A percentile compares a stretch with the other conserved stretches of the same genome.
phyloP scores from a whole-genome alignment of 805 yeast genomes.

The Wickerhamiella cacticola region DNA sequence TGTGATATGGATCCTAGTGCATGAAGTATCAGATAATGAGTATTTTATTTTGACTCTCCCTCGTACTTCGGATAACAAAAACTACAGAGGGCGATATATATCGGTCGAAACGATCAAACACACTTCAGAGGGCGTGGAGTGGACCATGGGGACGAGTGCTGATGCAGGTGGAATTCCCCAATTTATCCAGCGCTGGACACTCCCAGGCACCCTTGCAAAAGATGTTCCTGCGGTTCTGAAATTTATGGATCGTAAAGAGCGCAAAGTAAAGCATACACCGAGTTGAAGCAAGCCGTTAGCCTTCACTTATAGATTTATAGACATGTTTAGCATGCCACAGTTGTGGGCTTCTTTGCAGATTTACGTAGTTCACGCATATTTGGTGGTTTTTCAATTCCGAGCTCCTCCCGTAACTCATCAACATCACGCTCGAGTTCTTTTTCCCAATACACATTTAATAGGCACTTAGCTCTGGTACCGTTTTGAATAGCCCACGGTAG shows the following conservation, averaged over 20 bases:
- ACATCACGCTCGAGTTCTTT: slow-evolving; percentile 60
- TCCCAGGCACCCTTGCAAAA: slow-evolving; percentile 27
- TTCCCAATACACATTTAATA: slow-evolving; percentile 91
- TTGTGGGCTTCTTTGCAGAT: not conserved
- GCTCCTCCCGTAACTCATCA: slow-evolving; percentile 52
- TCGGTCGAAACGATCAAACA: slow-evolving; percentile 29
- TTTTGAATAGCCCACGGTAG: slow-evolving; percentile 78
- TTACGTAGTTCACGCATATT: slow-evolving; percentile 59
- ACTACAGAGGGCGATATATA: slow-evolving; percentile 27
- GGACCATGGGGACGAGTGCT: slow-evolving; percentile 33
- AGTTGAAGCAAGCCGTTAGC: not conserved
- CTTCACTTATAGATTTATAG: too few relatives aligned
- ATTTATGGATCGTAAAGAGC: slow-evolving; percentile 22
- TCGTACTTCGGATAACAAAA: slow-evolving; percentile 16
- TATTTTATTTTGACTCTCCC: slow-evolving; percentile 31
- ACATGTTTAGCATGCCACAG: too few relatives aligned
- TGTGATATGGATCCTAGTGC: slow-evolving; percentile 28
- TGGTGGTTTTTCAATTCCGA: slow-evolving; percentile 69
- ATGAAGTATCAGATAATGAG: slow-evolving; percentile 26
- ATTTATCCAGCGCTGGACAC: slow-evolving; percentile 29
- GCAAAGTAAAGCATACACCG: not conserved
- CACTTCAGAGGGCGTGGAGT: slow-evolving; percentile 22
- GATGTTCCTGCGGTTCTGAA: slow-evolving; percentile 29
- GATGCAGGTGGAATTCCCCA: slow-evolving; percentile 33
- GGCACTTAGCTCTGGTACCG: slow-evolving; percentile 59